These are phyloP conservation scores for Thalassiosira livingstoniorum DNA, from an alignment of 352 stramenopile species.

Conservation along the genomic window DNA sequence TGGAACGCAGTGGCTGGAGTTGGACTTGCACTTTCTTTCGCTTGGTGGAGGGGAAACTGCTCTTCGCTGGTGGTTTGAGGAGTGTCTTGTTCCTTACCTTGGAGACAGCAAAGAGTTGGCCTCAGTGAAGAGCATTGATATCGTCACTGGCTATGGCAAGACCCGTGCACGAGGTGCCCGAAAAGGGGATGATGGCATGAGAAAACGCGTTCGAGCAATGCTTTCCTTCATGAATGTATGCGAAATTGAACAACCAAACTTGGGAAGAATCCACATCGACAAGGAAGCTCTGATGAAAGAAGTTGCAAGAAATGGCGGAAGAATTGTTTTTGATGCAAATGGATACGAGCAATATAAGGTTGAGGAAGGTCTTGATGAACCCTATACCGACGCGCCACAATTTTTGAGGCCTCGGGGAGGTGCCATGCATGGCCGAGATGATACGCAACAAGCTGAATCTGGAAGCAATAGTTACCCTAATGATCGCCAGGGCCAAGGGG, in stretches of 20 bases:
- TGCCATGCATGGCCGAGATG: constrained; percentile 43
- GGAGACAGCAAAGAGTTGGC: constrained; percentile 73
- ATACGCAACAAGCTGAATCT: not conserved
- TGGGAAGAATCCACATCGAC: constrained; percentile 80
- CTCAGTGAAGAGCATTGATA: constrained; percentile 79
- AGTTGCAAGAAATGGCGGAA: constrained; percentile 69
- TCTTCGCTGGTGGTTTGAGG: constrained; percentile 83
- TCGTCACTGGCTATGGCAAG: constrained; percentile 85
- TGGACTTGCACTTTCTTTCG: constrained; percentile 83
- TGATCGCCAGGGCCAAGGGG: constrained; percentile 15
- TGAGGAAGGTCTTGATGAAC: constrained; percentile 53
- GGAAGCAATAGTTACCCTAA: not conserved
- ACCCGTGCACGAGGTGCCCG: constrained; percentile 71
- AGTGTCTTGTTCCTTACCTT: constrained; percentile 80
- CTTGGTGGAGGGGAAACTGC: constrained; percentile 81
- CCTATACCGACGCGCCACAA: constrained; percentile 49
- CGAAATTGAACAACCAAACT: constrained; percentile 76
- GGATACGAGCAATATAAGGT: constrained; percentile 70
- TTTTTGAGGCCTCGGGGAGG: constrained; percentile 54
- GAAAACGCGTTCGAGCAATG: constrained; percentile 78
- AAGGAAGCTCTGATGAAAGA: constrained; percentile 72
- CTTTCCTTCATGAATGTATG: constrained; percentile 81
- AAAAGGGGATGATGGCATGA: constrained; percentile 79
- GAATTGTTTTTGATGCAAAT: constrained; percentile 78
- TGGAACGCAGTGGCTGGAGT: constrained; percentile 78